Conservation (phyloP, 345 rosid genomes). For the Cardamine occulta region DNA sequence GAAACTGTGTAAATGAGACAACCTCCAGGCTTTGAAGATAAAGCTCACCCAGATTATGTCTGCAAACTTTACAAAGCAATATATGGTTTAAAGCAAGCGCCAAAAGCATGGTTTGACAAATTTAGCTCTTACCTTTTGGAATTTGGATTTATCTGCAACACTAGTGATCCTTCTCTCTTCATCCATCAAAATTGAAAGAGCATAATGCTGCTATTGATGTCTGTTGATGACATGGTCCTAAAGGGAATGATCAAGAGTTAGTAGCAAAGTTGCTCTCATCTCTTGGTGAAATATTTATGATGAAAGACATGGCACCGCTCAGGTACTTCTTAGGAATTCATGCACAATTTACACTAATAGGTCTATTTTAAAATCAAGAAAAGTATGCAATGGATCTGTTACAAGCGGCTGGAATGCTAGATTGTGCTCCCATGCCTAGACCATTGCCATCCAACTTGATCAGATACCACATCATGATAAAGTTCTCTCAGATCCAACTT, state of each 20-base stretch:
- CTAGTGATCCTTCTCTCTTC: not conserved
- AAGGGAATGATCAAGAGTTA: not conserved
- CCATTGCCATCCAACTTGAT: not conserved
- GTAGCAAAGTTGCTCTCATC: too few species aligned
- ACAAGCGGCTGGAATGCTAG: not conserved
- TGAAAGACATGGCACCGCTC: not conserved
- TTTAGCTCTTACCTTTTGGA: not conserved
- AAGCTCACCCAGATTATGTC: not conserved
- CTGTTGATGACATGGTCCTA: not conserved
- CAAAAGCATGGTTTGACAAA: not conserved
- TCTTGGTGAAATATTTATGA: not conserved
- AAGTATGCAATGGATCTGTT: not conserved
- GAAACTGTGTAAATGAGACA: not conserved
- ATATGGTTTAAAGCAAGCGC: not conserved
- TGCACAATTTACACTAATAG: not conserved
- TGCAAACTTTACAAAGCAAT: not conserved
- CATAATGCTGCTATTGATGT: not conserved
- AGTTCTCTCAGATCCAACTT: rapidly evolving
- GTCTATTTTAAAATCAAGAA: not conserved
- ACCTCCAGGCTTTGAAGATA: not conserved
- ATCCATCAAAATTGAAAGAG: not conserved
- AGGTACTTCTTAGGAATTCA: not conserved
- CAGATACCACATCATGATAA: not conserved
- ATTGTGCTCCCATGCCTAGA: not conserved
- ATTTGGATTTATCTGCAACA: not conserved